Conservation (phyloP, 345 rosid species). For the Citrus medica region DNA sequence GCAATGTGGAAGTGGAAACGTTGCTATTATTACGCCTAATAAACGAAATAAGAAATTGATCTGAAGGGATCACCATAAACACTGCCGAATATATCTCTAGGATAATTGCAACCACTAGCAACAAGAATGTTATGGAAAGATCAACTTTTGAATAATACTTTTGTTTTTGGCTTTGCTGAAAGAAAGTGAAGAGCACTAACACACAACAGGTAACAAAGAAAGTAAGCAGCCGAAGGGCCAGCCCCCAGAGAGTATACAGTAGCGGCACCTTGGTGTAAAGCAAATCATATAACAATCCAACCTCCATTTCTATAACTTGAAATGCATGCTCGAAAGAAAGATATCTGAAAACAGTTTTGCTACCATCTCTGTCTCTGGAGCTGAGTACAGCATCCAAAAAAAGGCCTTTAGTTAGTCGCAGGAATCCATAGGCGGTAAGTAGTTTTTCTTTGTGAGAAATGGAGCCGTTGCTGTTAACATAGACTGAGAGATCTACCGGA, state of each 20-base stretch:
- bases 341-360: background rate
- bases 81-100: slow-evolving; percentile 19
- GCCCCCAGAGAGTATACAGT: slow-evolving; percentile 19
- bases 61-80: background rate
- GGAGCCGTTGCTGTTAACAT: no score
- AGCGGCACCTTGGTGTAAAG: slow-evolving; percentile 33
- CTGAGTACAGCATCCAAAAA: background rate
- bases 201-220: background rate
- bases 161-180: background rate
- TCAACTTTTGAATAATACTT: slow-evolving; percentile 4
- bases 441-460: slow-evolving; percentile 7
- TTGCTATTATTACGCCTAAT: background rate
- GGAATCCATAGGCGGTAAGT: slow-evolving; percentile 22
- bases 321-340: slow-evolving; percentile 16
- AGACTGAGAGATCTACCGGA: background rate
- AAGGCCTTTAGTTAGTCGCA: slow-evolving; percentile 15
- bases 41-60: slow-evolving; percentile 1
- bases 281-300: slow-evolving; percentile 35
- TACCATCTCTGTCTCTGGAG: background rate
- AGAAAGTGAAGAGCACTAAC: slow-evolving; percentile 9
- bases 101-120: slow-evolving; percentile 30
- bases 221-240: slow-evolving; percentile 6
- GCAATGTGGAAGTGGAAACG: no score
- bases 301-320: slow-evolving; percentile 38
- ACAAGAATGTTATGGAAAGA: slow-evolving; percentile 28